Conservation (phyloP, 2,329 filamentous ascomycete species). For the Dothistroma septosporum region DNA sequence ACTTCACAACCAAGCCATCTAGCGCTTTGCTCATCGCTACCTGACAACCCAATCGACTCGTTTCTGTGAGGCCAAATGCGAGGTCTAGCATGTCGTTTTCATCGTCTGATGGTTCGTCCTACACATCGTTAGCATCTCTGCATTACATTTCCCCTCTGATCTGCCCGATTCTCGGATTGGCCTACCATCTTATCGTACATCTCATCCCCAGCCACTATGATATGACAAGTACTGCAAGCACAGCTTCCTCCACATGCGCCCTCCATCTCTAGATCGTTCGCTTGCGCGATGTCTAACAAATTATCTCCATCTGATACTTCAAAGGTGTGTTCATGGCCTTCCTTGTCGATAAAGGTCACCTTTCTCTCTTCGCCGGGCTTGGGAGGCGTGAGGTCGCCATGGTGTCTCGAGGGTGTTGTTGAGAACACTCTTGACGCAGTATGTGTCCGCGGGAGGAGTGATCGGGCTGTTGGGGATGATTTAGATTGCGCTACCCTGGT, state of each 20-base stretch:
- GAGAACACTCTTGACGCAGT: constrained; percentile 53
- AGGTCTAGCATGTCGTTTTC: constrained; percentile 85
- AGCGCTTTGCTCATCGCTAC: constrained; percentile 87
- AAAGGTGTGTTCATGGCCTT: constrained; percentile 69
- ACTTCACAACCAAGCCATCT: constrained; percentile 76
- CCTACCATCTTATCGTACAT: constrained; percentile 44
- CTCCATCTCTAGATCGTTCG: constrained; percentile 96
- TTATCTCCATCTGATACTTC: constrained; percentile 85
- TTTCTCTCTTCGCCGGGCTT: constrained; percentile 88
- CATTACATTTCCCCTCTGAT: no score
- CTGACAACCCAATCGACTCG: constrained; percentile 78
- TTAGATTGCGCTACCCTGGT: background rate
- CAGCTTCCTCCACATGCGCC: constrained; percentile 91
- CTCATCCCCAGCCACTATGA: constrained; percentile 71
- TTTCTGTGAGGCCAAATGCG: constrained; percentile 86
- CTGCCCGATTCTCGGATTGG: no score
- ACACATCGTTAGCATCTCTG: no score
- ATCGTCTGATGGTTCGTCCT: constrained; percentile 46
- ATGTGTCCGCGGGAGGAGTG: constrained; percentile 21
- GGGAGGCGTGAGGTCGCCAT: constrained; percentile 78
- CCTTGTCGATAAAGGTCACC: constrained; percentile 92
- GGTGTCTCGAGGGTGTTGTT: constrained; percentile 55
- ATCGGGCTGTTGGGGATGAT: background rate
- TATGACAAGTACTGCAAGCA: constrained; percentile 89
- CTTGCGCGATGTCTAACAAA: constrained; percentile 89